Conservation (phyloP, 345 rosid genomes). For the Microthlaspi erraticum region DNA sequence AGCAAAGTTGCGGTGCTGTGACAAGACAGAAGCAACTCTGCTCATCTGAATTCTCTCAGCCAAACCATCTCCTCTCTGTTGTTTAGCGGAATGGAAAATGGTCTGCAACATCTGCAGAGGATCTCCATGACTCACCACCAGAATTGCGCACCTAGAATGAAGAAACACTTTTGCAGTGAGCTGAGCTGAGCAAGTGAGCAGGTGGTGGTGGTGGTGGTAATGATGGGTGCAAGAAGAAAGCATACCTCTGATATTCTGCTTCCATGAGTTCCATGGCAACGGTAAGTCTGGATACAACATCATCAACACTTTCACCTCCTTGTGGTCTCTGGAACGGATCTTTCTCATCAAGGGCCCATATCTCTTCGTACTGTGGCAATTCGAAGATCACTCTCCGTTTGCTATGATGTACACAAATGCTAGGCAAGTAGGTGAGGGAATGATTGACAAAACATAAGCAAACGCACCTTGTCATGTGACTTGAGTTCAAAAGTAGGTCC, state of each 20-base stretch:
- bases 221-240: constrained; percentile 17
- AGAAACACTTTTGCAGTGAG: not conserved
- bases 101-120: constrained; percentile 93
- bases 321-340: constrained; percentile 71
- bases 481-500: constrained; percentile 84
- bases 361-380: constrained; percentile 64
- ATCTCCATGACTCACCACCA: constrained; percentile 93
- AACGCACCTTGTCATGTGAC: constrained; percentile 82
- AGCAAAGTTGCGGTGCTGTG: constrained; percentile 80
- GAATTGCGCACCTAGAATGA: constrained; percentile 57
- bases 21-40: constrained; percentile 60
- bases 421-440: not conserved
- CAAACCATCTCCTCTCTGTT: constrained; percentile 40
- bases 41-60: constrained; percentile 53
- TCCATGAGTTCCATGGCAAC: constrained; percentile 59
- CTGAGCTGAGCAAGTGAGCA: too few relatives aligned
- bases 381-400: not conserved
- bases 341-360: constrained; percentile 87
- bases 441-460: not conserved
- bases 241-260: constrained; percentile 76
- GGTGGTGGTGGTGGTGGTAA: not conserved
- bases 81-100: constrained; percentile 58
- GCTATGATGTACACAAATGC: too few relatives aligned
- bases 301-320: constrained; percentile 90
- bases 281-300: constrained; percentile 78